Conservation (phyloP, 805 yeast genomes). For the Wickerhamomyces subpelliculosus region DNA sequence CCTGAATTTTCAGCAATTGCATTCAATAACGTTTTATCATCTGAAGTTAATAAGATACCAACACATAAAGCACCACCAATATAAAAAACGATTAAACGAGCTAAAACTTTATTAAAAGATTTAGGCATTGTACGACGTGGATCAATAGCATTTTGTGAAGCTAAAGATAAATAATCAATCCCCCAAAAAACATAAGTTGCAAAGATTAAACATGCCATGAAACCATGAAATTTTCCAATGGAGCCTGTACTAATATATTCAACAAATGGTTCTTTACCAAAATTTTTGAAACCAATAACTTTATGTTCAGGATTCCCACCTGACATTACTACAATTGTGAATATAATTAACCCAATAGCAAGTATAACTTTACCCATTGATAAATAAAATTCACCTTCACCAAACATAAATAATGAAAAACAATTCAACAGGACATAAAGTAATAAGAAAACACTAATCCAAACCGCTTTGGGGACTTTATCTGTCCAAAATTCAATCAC, state of each 20-base stretch:
- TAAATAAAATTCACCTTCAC: constrained; percentile 62
- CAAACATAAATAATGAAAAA: constrained; percentile 52
- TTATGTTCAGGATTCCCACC: constrained; percentile 59
- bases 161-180: constrained; percentile 58
- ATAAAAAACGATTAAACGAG: constrained; percentile 54
- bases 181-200: constrained; percentile 66
- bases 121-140: constrained; percentile 57
- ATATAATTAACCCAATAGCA: constrained; percentile 52
- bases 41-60: constrained; percentile 59
- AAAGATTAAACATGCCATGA: constrained; percentile 55
- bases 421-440: constrained; percentile 41
- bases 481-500: constrained; percentile 45
- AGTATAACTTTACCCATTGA: constrained; percentile 50
- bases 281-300: constrained; percentile 55
- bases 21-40: constrained; percentile 43
- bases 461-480: constrained; percentile 51
- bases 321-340: constrained; percentile 50
- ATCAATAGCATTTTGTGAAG: constrained; percentile 49
- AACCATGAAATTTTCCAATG: constrained; percentile 57
- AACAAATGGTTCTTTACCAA: constrained; percentile 56
- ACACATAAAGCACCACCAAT: constrained; percentile 60
- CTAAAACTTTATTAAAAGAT: constrained; percentile 47
- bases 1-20: no score
- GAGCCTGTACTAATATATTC: constrained; percentile 39
- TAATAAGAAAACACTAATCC: constrained; percentile 50